These are phyloP conservation scores for Nicotiana undulata DNA, from an alignment of 257 asterid species.

Conservation along the genomic window DNA sequence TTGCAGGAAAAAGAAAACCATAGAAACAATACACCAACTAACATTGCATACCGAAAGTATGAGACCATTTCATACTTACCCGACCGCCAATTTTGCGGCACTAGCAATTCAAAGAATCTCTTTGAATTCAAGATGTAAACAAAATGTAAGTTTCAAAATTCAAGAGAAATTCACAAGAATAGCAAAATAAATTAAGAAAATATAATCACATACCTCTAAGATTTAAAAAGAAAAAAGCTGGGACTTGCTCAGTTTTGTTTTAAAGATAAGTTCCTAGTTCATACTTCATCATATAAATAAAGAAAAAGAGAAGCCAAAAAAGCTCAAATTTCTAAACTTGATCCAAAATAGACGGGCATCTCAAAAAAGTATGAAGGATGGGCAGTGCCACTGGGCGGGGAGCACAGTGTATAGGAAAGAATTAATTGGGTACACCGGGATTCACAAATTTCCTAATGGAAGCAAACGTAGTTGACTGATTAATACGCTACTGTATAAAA, in stretches of 20 bases:
- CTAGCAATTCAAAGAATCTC: no score
- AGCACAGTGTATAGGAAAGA: background rate
- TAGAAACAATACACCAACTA: background rate
- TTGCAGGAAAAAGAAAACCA: background rate
- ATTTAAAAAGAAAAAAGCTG: background rate
- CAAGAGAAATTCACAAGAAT: background rate
- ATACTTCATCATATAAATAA: background rate
- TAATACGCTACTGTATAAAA: background rate
- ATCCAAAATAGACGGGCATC: constrained; percentile 6
- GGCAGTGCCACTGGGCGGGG: background rate
- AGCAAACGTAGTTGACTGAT: background rate
- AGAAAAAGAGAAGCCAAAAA: background rate
- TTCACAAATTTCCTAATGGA: background rate
- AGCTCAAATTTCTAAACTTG: background rate
- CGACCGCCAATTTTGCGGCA: background rate
- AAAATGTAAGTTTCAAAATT: background rate
- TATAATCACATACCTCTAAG: background rate
- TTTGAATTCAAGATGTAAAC: no score
- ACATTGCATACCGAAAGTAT: background rate
- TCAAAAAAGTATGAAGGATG: background rate
- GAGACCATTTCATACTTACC: background rate
- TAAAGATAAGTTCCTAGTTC: background rate
- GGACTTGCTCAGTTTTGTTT: background rate
- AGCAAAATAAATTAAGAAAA: background rate
- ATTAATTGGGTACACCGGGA: background rate